A percentile compares a stretch with the other conserved stretches of the same genome.
Conservation (phyloP, 495 filamentous ascomycete species). For the Trichoderma erinaceum region DNA sequence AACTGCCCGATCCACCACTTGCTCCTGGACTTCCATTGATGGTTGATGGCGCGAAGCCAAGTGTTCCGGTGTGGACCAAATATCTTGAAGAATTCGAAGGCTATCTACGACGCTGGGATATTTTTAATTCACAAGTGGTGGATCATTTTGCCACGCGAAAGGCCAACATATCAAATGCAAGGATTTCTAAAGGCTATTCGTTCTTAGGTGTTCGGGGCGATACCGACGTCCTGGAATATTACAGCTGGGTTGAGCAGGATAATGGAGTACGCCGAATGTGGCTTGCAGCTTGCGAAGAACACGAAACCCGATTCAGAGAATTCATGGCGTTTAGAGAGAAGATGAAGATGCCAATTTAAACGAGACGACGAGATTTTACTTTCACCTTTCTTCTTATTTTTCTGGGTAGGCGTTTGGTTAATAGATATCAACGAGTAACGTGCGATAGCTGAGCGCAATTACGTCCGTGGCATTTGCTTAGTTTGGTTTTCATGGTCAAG, state of each 20-base stretch:
- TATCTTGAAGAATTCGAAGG: conserved; percentile 57
- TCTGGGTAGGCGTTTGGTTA: not conserved
- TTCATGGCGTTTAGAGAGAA: conserved; percentile 52
- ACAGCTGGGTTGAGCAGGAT: conserved; percentile 58
- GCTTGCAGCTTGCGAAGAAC: conserved; percentile 56
- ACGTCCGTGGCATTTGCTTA: not conserved
- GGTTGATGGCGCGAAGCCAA: conserved; percentile 33
- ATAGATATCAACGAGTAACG: not conserved
- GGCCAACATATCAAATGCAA: conserved; percentile 43
- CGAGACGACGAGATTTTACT: not conserved
- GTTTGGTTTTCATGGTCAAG: not conserved
- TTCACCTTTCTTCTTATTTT: not conserved
- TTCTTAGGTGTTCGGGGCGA: conserved; percentile 57
- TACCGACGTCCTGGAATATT: conserved; percentile 44
- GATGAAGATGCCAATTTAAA: conserved; percentile 35
- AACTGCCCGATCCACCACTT: conserved; percentile 61
- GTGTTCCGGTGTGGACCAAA: conserved; percentile 45
- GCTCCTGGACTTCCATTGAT: conserved; percentile 41
- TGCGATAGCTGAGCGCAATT: not conserved
- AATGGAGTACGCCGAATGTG: conserved; percentile 56
- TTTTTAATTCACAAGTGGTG: conserved; percentile 58
- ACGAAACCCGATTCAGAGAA: conserved; percentile 53
- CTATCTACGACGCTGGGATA: conserved; percentile 67
- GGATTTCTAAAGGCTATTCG: conserved; percentile 25
- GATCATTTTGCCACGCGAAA: conserved; percentile 62